Evolutionary conservation across 805 yeast species (phyloP).

Genomic region (Pichia phayaonensis): DNA sequence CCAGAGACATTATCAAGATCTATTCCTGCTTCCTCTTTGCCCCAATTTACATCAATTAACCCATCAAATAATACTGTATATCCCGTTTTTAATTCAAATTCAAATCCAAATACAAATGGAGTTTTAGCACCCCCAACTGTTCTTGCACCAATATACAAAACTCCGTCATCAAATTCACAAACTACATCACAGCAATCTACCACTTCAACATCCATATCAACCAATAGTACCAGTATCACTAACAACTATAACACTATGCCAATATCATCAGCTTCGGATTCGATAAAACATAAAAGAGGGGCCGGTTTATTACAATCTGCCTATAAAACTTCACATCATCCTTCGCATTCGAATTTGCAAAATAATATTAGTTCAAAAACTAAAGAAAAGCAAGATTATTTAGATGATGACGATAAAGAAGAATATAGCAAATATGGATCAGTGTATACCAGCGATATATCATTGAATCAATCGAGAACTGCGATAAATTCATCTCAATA

Average conservation of each 20-base stretch:
- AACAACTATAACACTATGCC: not conserved
- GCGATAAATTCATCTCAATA: not conserved
- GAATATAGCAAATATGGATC: not conserved
- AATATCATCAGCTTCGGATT: not conserved
- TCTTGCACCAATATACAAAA: slow-evolving; percentile 4
- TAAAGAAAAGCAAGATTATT: not conserved
- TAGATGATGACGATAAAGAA: not conserved
- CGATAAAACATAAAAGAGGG: not conserved
- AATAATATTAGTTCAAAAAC: not conserved
- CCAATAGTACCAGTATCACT: not conserved
- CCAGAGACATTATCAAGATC: not conserved
- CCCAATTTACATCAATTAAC: slow-evolving; percentile 1
- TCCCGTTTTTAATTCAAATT: not conserved
- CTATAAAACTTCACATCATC: slow-evolving; percentile 4
- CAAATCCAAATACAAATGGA: not conserved
- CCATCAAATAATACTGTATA: not conserved
- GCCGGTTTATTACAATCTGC: slow-evolving; percentile 6
- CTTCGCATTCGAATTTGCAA: not conserved
- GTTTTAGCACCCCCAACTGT: slow-evolving; percentile 9
- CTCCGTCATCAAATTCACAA: not conserved
- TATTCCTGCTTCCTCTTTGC: not conserved
- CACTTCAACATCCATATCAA: not conserved
- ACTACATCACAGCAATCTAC: not conserved
- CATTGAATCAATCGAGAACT: not conserved
- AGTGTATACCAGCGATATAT: not conserved